Base-by-base conservation (phyloP, 1,284 basidiomycete genomes). In the Cutaneotrichosporon dermatis region DNA sequence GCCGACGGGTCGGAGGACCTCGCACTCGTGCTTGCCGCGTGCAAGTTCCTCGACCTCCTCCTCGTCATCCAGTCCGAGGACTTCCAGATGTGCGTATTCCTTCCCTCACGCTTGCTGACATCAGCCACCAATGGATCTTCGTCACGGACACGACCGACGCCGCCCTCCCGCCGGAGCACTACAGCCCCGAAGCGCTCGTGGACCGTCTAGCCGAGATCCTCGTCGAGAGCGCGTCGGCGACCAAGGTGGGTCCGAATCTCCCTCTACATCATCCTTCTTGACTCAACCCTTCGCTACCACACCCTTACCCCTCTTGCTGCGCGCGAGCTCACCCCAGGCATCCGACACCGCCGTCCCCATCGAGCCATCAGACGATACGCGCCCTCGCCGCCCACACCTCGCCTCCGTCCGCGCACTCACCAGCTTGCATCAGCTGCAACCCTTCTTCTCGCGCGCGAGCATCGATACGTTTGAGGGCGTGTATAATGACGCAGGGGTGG, bases 121-220 rank as follows among this genome's bases (percentile, higher is more conserved):
- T 8, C 66, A 96, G 93, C 66, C 90, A 99, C 76, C 93, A 99
- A 81, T 99, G 96, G 95, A 89, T 97, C 69, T 99, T 99, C 72
- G 86, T 98, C 57, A 96, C 93, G 0, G 96, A 99, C 76, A 98
- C 95, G 0, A 90, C 94, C 5, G 96, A 99, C 70, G 93, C 94
- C 0, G 85, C 93, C 10, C 93, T 93, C 75, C 88, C 87, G 7
- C 88, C 90, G 0, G 88, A 93, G 64, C 82, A 86, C 48, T 93
- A 88, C 84, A 80, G 81, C 49, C 88, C 94, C 1, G 88, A 90
- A 64, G 89, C 92, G 1, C 86, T 98, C 78, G 84, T 98, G 74
- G 95, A 99, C 74, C 87, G 89, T 49, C 80, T 98, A 0, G 86
- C 91, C n/a, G 90, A 93, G 66, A 84, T 90, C 43, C 83, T 88